Evolutionary conservation across 2,329 filamentous ascomycete species (phyloP), one percentile per base, ranked within the genome.

Genomic region (Aspergillus sojae): DNA sequence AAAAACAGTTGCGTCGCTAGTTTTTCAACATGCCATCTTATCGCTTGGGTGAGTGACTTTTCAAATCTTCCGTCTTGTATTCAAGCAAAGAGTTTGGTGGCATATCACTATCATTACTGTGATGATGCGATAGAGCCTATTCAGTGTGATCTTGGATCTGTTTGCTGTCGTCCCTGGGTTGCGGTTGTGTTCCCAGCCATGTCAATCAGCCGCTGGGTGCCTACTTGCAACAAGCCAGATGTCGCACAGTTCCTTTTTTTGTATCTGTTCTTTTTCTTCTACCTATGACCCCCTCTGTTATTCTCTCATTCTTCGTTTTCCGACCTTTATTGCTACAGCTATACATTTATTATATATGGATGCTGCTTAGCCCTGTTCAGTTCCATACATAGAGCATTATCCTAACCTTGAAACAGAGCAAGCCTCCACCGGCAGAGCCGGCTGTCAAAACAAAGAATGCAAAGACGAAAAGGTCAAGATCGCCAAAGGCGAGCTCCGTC

Each of bases 401-500:
- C n/a, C 41, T 48, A 58, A 58, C 28, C 39, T 11, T 48, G 19
- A 55, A 57, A 58, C 72, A 96, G 93, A 96, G 77, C 70, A 90
- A 36, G 86, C 91, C n/a, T 79, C 83, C 53, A 90, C 85, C 74
- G 86, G 84, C 71, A 90, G 93, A 63, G 92, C 94, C 59, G 86
- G 82, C 57, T 98, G 94, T 81, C 85, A 89, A 66, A 89, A 89
- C 74, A 83, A 81, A 5, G 83, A 88, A 66, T 97, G 94, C 84
- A 93, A 93, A 78, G 84, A 90, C 2, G 80, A 79, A 1, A 82
- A 74, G 1, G 74, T 84, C 72, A 97, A 96, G 80, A 92, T 96
- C 73, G 69, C 72, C 30, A 96, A 96, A 80, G 92, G 90, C 61
- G 88, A 92, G 68, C 80, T 97, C 3, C 90, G 94, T 61, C 86